phyloP scores from a whole-genome alignment of 1,284 basidiomycete species.

The Apiotrichum brassicae region DNA sequence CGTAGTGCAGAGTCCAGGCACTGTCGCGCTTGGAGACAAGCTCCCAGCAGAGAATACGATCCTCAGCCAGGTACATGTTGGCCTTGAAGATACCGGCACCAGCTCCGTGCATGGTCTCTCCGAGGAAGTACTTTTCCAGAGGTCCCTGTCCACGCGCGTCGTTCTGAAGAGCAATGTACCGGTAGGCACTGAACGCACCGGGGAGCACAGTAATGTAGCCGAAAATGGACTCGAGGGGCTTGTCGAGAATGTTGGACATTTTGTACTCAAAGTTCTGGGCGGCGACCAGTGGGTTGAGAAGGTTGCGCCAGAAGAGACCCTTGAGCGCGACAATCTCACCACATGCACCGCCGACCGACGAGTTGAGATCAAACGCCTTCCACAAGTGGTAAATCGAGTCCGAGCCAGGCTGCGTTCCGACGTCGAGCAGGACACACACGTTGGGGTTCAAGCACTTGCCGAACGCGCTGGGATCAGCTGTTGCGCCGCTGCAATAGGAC shows the following conservation, averaged over 20 bases:
- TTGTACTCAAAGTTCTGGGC: constrained; percentile 69
- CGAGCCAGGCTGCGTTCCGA: constrained; percentile 85
- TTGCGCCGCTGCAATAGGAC: not conserved
- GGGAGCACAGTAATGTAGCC: constrained; percentile 90
- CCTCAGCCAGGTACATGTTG: constrained; percentile 90
- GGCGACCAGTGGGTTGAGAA: constrained; percentile 69
- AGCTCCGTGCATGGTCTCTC: constrained; percentile 87
- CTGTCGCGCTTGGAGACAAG: constrained; percentile 79
- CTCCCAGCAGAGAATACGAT: constrained; percentile 82
- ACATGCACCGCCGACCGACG: constrained; percentile 90
- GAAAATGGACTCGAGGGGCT: constrained; percentile 71
- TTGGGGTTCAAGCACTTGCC: constrained; percentile 57
- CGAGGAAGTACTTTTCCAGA: constrained; percentile 87
- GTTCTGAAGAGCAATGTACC: constrained; percentile 83
- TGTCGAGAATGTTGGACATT: constrained; percentile 89
- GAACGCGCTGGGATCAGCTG: constrained; percentile 49
- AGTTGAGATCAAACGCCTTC: constrained; percentile 96
- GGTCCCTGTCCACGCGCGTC: constrained; percentile 64
- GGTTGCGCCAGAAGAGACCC: constrained; percentile 68
- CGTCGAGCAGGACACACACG: constrained; percentile 89
- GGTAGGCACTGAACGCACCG: constrained; percentile 90
- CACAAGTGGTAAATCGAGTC: constrained; percentile 90
- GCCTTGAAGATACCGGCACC: constrained; percentile 86
- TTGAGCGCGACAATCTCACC: constrained; percentile 93
- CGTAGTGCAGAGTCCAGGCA: constrained; percentile 86